Evolutionary conservation across 139 green algal genomes (phyloP).

Genomic region (Chlamydomonas asymmetrica): DNA sequence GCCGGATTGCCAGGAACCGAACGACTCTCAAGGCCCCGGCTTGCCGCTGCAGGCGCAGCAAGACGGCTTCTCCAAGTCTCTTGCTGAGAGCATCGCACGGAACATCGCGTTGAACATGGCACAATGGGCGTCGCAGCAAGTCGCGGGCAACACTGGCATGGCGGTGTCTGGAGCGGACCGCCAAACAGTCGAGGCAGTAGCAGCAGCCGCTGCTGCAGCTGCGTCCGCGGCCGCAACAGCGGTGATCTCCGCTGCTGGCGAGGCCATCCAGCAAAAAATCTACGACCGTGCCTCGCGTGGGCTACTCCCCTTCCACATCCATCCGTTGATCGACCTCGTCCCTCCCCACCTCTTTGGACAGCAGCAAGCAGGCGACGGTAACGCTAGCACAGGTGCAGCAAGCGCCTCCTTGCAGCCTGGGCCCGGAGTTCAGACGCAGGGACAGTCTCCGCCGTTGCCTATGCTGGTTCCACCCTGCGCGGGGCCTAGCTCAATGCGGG

Average conservation of each 20-base stretch:
- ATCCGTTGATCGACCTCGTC: slow-evolving; percentile 23
- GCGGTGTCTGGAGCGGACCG: slow-evolving; percentile 30
- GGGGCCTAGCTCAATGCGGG: no score
- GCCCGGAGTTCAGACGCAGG: no score
- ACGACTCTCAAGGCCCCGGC: neutral
- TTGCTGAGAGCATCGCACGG: slow-evolving; percentile 45
- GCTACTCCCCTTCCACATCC: slow-evolving; percentile 42
- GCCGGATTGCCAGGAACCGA: neutral
- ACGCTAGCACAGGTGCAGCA: no score
- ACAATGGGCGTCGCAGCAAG: slow-evolving; percentile 42
- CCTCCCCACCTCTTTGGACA: slow-evolving; percentile 18
- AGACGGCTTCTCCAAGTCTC: neutral
- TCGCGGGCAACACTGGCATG: neutral
- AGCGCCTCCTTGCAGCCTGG: no score
- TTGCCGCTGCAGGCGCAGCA: neutral
- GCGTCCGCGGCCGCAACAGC: slow-evolving; percentile 67
- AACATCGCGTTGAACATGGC: slow-evolving; percentile 53
- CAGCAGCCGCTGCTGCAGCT: slow-evolving; percentile 61
- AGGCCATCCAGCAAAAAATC: slow-evolving; percentile 66
- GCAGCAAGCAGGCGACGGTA: neutral
- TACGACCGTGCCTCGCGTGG: slow-evolving; percentile 52
- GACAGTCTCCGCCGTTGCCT: no score
- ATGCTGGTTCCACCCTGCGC: no score
- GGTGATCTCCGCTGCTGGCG: slow-evolving; percentile 69
- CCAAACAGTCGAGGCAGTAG: slow-evolving; percentile 64